Evolutionary conservation across 257 asterid genomes (phyloP).

Genomic region (Lycium barbarum): DNA sequence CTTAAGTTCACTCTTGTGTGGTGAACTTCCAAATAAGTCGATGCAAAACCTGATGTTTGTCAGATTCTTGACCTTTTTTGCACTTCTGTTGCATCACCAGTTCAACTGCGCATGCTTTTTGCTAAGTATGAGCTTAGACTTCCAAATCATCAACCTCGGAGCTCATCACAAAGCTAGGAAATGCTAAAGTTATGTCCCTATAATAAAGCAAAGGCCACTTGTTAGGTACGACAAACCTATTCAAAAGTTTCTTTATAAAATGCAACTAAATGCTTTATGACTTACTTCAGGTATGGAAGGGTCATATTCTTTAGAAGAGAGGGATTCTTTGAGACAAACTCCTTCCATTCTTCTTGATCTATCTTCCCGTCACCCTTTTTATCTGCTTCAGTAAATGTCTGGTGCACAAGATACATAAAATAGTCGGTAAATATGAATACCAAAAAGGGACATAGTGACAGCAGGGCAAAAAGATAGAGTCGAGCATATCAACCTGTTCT

Average conservation of each 20-base stretch:
- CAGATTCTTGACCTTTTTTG: background rate
- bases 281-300: constrained; percentile 83
- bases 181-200: constrained; percentile 81
- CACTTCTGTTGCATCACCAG: constrained; percentile 15
- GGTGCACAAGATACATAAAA: constrained; percentile 20
- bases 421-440: background rate
- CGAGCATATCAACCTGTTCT: constrained; percentile 59
- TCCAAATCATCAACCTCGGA: constrained; percentile 71
- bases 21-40: background rate
- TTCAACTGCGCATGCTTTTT: background rate
- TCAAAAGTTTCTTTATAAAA: background rate
- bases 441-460: background rate
- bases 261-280: background rate
- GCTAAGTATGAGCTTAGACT: constrained; percentile 35
- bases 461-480: background rate
- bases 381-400: constrained; percentile 83
- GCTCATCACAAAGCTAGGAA: constrained; percentile 75
- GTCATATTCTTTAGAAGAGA: constrained; percentile 91
- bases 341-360: constrained; percentile 86
- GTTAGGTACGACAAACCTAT: background rate
- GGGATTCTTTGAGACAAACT: constrained; percentile 74
- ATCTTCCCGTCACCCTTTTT: constrained; percentile 81
- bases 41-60: background rate
- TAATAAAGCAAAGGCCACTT: background rate
- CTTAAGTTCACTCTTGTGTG: background rate